A percentile compares a stretch with the other conserved stretches of the same genome.
These are phyloP conservation scores for Alternaria burnsii DNA, from an alignment of 2,329 filamentous ascomycete genomes.

Conservation along the genomic window DNA sequence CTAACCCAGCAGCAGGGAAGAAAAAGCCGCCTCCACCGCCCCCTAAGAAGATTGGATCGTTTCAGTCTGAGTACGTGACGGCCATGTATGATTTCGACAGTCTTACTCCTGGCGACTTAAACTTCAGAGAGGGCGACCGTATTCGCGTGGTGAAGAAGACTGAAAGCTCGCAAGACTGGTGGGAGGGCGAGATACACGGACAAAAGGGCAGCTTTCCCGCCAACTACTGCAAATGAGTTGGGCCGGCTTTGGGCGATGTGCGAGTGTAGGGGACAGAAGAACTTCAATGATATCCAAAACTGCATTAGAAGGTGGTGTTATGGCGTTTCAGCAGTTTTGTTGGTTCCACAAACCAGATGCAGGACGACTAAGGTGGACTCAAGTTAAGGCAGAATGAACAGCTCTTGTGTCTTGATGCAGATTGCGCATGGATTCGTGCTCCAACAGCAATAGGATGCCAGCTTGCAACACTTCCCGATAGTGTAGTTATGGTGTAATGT, in stretches of 20 bases:
- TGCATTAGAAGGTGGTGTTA: conserved; percentile 35
- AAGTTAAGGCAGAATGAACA: not conserved
- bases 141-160: conserved; percentile 83
- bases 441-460: not conserved
- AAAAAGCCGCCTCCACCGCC: conserved; percentile 80
- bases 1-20: conserved; percentile 61
- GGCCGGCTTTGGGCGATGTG: not conserved
- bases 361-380: not conserved
- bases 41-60: conserved; percentile 64
- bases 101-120: conserved; percentile 73
- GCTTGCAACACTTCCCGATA: not conserved
- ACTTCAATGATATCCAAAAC: conserved; percentile 30
- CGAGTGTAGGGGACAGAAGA: not conserved
- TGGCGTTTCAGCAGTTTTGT: not conserved
- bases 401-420: not conserved
- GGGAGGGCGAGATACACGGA: conserved; percentile 79
- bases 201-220: conserved; percentile 78
- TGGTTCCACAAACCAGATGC: not conserved
- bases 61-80: conserved; percentile 67
- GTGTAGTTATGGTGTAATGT: not conserved
- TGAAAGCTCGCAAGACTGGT: conserved; percentile 84
- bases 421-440: not conserved
- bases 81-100: conserved; percentile 80
- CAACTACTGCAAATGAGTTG: conserved; percentile 72
- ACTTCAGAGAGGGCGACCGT: conserved; percentile 78